Conservation (phyloP, 1,284 basidiomycete genomes). For the Tilletia caries region DNA sequence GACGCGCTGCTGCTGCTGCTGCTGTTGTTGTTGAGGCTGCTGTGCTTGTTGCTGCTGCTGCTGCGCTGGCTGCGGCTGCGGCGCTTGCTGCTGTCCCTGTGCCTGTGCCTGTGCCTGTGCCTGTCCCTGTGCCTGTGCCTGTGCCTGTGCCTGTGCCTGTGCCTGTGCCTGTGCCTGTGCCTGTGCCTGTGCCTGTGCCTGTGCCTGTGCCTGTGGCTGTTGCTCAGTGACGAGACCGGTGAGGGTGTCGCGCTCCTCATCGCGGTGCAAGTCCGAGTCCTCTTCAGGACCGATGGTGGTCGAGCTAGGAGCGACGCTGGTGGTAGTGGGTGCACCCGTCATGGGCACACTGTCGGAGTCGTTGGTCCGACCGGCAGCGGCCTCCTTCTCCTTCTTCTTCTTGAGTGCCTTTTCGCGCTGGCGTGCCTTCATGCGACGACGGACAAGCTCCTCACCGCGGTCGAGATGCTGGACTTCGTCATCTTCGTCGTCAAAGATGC, state of each 20-base stretch:
- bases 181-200: too few relatives aligned
- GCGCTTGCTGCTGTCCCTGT: background rate
- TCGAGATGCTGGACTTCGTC: conserved; percentile 59
- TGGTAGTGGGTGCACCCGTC: background rate
- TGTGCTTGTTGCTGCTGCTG: background rate
- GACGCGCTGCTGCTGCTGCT: background rate
- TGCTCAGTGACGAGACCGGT: conserved; percentile 27
- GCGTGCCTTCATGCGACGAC: conserved; percentile 59
- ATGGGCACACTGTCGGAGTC: conserved; percentile 8
- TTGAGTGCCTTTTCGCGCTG: conserved; percentile 47
- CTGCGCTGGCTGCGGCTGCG: background rate
- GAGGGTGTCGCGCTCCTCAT: conserved; percentile 37
- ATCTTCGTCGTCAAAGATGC: conserved; percentile 49
- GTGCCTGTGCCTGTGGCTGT: background rate
- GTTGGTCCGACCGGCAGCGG: background rate
- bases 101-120: too few relatives aligned
- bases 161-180: too few relatives aligned
- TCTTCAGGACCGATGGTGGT: conserved; percentile 13
- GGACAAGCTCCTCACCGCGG: conserved; percentile 61
- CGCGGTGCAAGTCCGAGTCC: conserved; percentile 24
- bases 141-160: too few relatives aligned
- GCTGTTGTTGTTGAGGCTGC: background rate
- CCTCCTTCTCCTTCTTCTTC: conserved; percentile 53
- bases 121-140: too few relatives aligned
- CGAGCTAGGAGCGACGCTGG: conserved; percentile 4